Evolutionary conservation across 2,329 filamentous ascomycete genomes (phyloP).

Genomic region (Sporothrix sp.): DNA sequence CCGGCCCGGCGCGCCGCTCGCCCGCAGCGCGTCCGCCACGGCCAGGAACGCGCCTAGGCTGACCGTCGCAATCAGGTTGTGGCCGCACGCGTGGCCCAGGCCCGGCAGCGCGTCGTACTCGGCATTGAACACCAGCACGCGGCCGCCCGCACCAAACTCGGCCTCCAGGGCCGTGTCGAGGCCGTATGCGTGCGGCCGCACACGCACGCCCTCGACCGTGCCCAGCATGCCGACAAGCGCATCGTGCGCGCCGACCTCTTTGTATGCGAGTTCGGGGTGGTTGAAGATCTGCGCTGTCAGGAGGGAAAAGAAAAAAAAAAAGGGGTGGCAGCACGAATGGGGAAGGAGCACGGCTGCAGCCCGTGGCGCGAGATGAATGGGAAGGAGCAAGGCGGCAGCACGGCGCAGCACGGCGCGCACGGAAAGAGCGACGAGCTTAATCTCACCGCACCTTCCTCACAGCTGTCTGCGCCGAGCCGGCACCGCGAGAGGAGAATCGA

Average conservation of each 20-base stretch:
- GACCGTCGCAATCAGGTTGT: conserved; percentile 33
- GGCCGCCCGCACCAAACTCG: conserved; percentile 14
- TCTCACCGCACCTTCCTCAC: no score
- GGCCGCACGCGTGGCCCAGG: conserved; percentile 33
- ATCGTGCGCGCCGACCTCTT: conserved; percentile 41
- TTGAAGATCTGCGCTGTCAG: conserved; percentile 22
- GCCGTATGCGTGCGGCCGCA: conserved; percentile 39
- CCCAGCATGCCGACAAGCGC: conserved; percentile 36
- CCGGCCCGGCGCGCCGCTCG: conserved; percentile 19
- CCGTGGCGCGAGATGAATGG: no score
- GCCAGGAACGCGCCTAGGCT: conserved; percentile 30
- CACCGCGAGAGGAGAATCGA: no score
- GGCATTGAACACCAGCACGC: conserved; percentile 17
- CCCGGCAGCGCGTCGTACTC: conserved; percentile 24
- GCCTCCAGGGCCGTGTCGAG: conserved; percentile 41
- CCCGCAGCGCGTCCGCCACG: conserved; percentile 17
- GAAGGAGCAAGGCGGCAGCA: no score
- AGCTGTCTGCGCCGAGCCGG: no score
- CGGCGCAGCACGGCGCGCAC: no score
- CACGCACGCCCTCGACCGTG: conserved; percentile 29
- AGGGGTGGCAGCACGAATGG: background rate
- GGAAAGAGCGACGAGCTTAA: no score
- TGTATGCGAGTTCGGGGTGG: conserved; percentile 40
- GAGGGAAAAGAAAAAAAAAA: no score
- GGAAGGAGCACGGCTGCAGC: background rate